Conservation (phyloP, 768 basidiomycete species). For the Strobilomyces echinocephalus region DNA sequence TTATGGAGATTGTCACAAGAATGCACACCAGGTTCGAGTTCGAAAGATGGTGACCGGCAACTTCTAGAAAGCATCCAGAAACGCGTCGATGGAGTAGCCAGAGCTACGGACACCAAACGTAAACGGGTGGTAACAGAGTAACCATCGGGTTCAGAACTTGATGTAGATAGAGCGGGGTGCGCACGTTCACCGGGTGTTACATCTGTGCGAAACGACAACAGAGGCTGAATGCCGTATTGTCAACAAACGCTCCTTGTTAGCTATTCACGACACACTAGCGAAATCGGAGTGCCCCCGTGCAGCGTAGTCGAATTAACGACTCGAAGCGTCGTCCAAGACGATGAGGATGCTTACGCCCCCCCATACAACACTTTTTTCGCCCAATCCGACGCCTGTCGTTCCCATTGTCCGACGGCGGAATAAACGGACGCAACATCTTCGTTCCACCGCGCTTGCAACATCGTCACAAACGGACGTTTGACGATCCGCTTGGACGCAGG, state of each 20-base stretch:
- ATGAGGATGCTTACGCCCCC: background rate
- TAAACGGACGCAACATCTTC: constrained; percentile 46
- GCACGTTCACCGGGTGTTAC: too few relatives aligned
- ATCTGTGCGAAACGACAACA: background rate
- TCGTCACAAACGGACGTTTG: constrained; percentile 40
- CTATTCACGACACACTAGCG: background rate
- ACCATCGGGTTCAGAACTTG: too few relatives aligned
- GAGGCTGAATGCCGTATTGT: background rate
- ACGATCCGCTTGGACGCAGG: constrained; percentile 52
- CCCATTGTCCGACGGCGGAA: constrained; percentile 41
- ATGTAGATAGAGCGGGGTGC: too few relatives aligned
- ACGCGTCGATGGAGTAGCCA: background rate
- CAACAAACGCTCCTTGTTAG: background rate
- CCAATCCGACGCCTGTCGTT: constrained; percentile 44
- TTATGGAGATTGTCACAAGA: constrained; percentile 67
- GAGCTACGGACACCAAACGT: background rate
- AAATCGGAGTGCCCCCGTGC: background rate
- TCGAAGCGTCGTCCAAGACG: background rate
- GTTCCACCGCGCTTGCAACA: constrained; percentile 58
- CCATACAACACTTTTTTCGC: constrained; percentile 45
- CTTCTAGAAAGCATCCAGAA: background rate
- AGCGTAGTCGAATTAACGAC: background rate
- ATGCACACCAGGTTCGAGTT: constrained; percentile 71
- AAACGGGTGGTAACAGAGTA: background rate
- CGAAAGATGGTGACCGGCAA: constrained; percentile 41